Conservation (phyloP, 768 basidiomycete genomes). For the Xerocomus brunneocitrinus region DNA sequence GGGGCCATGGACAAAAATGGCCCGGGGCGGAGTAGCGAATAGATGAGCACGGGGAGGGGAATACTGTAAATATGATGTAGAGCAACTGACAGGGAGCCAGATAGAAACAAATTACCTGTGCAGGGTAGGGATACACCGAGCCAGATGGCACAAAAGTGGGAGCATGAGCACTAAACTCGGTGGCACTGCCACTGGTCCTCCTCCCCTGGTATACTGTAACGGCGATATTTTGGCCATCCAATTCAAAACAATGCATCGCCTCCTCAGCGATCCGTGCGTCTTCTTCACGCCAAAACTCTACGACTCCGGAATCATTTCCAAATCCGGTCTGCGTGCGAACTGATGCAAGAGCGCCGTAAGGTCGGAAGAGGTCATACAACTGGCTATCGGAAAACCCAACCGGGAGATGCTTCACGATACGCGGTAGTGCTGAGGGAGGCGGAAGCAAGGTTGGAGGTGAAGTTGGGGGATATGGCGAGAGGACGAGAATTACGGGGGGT, state of each 20-base stretch:
- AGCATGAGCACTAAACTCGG: constrained; percentile 71
- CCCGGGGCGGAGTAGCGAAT: constrained; percentile 37
- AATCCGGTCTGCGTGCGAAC: constrained; percentile 70
- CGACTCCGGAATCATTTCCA: constrained; percentile 70
- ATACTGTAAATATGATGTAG: constrained; percentile 39
- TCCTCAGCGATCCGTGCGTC: constrained; percentile 77
- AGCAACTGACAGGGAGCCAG: constrained; percentile 1
- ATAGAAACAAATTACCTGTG: constrained; percentile 41
- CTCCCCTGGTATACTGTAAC: constrained; percentile 74
- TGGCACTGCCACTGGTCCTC: constrained; percentile 47
- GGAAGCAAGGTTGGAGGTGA: constrained; percentile 71
- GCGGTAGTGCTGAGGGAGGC: constrained; percentile 69
- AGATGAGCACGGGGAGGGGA: constrained; percentile 62
- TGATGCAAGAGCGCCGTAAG: constrained; percentile 79
- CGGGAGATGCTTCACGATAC: constrained; percentile 83
- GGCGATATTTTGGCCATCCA: constrained; percentile 81
- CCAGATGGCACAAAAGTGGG: constrained; percentile 73
- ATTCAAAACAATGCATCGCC: constrained; percentile 77
- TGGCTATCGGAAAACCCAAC: constrained; percentile 59
- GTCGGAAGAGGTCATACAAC: constrained; percentile 82
- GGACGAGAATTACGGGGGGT: constrained; percentile 56
- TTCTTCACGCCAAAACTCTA: constrained; percentile 87
- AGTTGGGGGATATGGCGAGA: constrained; percentile 83
- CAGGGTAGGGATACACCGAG: constrained; percentile 59
- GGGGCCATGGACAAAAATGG: constrained; percentile 74